Conservation (phyloP, 106 monocot species). For the Dioscorea alata region DNA sequence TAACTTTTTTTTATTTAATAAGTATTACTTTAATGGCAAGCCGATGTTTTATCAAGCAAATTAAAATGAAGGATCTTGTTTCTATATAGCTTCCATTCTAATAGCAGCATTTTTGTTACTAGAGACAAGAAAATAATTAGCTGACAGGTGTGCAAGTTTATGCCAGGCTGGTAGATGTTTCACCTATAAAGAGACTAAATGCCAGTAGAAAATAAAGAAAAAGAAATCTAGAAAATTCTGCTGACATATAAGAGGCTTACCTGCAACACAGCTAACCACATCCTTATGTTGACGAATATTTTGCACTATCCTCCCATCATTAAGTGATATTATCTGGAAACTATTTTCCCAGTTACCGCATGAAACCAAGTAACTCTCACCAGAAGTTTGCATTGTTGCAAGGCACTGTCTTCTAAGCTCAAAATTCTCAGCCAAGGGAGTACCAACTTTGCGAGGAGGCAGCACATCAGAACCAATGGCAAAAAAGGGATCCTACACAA, state of each 20-base stretch:
- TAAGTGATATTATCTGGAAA: slow-evolving; percentile 87
- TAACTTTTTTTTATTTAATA: too few relatives aligned
- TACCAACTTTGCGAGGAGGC: slow-evolving; percentile 65
- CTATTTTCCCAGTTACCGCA: slow-evolving; percentile 98
- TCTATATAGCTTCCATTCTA: too few relatives aligned
- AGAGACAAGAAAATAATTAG: too few relatives aligned
- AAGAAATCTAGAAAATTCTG: not conserved
- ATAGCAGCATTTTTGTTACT: too few relatives aligned
- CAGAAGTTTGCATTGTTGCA: slow-evolving; percentile 55
- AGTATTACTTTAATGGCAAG: too few relatives aligned
- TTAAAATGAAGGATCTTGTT: too few relatives aligned
- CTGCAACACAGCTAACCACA: slow-evolving; percentile 96
- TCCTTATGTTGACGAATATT: slow-evolving; percentile 92
- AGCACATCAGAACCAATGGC: slow-evolving; percentile 85
- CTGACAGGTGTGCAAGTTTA: too few relatives aligned
- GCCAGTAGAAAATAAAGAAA: not conserved
- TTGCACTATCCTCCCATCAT: slow-evolving; percentile 81
- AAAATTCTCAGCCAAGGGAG: slow-evolving; percentile 65
- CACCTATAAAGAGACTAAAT: not conserved
- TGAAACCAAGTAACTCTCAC: slow-evolving; percentile 77
- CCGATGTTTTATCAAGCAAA: too few relatives aligned
- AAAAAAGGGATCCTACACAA: slow-evolving; percentile 82
- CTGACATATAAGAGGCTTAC: slow-evolving; percentile 19
- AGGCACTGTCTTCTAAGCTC: slow-evolving; percentile 74
- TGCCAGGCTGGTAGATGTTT: not conserved